Evolutionary conservation across 2,329 filamentous ascomycete genomes (phyloP), one percentile per base, ranked within the genome.

Genomic region (Calycina marina): DNA sequence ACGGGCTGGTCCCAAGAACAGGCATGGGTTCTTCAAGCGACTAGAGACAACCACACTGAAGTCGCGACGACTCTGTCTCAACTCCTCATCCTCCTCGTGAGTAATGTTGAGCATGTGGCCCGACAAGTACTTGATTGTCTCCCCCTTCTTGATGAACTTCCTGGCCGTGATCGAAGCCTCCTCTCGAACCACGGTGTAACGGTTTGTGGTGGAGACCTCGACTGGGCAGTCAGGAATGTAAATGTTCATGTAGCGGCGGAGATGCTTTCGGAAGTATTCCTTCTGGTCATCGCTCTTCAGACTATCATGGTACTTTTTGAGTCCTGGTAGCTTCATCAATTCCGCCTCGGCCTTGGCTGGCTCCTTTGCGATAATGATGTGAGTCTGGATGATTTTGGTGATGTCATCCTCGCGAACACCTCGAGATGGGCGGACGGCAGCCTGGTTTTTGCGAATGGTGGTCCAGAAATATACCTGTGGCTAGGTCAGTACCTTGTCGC

Each of bases 1-100:
- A 31, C 90, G 76, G 18, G 90, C 90, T 5, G 90, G 92, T 0
- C 90, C 90, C 52, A 98, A 76, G 52, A 98, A 96, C 25, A 98
- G 62, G 31, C 83, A 93, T 17, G 86, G 80, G 39, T 78, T 78
- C 58, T 93, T 94, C 57, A 81, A 88, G 37, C 90, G 71, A 43
- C 84, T 88, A 40, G 86, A 93, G 50, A 94, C 81, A 18, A 98
- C 86, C 41, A 98, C 86, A 54, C 86, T 94, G 54, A 98, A 98
- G 52, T 98, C 90, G 50, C 88, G 86, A 52, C 90, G 80, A 38
- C 75, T 77, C 41, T 76, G 57, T 15, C 84, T 79, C 36, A 96
- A 69, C 35, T 81, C 74, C 39, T 74, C 69, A 52, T 96, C 90
- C 55, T 98, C 88, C 52, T 93, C 81, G 18, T 81, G 76, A 0